Percentiles rank a stretch among this genome's conserved stretches.
These are phyloP conservation scores for Acanthochlamys bracteata DNA, from an alignment of 106 monocot species.

Conservation along the genomic window DNA sequence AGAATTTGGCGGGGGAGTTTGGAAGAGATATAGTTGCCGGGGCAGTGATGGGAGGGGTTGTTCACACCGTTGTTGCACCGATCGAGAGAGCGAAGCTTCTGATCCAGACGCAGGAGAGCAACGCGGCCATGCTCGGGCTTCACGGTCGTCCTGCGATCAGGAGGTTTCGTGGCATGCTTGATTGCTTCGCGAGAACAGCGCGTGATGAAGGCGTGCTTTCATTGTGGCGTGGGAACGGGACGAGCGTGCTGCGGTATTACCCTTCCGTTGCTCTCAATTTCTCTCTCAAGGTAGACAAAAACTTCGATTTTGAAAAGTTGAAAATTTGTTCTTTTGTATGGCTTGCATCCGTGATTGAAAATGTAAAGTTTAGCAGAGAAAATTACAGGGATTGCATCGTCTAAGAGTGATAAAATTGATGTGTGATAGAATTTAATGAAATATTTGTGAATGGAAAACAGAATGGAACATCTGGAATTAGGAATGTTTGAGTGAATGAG, in stretches of 20 bases:
- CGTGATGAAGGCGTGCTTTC: constrained; percentile 87
- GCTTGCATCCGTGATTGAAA: no score
- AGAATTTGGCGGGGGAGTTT: constrained; percentile 46
- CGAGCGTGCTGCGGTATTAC: constrained; percentile 82
- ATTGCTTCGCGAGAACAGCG: constrained; percentile 77
- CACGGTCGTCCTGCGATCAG: constrained; percentile 10
- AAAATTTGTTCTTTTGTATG: no score
- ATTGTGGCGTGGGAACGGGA: constrained; percentile 97
- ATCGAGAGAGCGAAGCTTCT: constrained; percentile 93
- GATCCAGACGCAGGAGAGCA: constrained; percentile 97
- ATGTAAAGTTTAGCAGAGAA: no score
- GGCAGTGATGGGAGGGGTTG: constrained; percentile 84
- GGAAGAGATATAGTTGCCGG: constrained; percentile 80
- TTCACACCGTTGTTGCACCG: constrained; percentile 96
- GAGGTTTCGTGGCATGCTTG: constrained; percentile 74
- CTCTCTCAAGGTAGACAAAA: constrained; percentile 73
- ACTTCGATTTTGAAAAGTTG: not conserved
- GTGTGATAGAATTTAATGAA: no score
- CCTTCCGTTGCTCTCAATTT: constrained; percentile 99
- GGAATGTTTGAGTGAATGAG: no score
- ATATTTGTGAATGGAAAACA: no score
- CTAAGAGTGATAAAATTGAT: no score
- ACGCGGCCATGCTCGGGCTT: constrained; percentile 64
- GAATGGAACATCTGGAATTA: no score
- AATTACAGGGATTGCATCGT: no score